Conservation (phyloP, 306 rosid species). For the Inga laurina region DNA sequence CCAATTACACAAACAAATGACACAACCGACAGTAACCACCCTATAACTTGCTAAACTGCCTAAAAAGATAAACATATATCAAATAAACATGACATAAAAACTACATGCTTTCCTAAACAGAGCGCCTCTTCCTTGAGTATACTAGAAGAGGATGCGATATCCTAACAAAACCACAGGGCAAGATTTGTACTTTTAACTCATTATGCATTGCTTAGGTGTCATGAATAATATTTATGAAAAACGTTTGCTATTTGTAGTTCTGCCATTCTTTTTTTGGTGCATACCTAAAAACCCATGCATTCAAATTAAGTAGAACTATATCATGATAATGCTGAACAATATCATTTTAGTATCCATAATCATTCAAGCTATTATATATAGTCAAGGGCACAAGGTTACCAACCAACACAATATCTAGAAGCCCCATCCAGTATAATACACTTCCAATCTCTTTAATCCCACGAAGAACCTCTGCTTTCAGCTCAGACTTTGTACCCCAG, state of each 20-base stretch:
- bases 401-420: conserved; percentile 94
- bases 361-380: conserved; percentile 8
- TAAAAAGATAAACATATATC: no score
- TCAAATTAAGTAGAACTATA: background rate
- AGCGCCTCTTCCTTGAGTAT: no score
- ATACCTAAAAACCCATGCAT: background rate
- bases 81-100: no score
- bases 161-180: background rate
- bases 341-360: background rate
- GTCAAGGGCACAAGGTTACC: conserved; percentile 40
- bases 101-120: no score
- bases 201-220: background rate
- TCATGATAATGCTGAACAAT: background rate
- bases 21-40: no score
- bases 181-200: background rate
- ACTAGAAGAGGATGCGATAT: no score
- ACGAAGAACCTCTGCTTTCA: conserved; percentile 85
- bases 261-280: background rate
- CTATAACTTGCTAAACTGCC: no score
- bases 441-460: conserved; percentile 99
- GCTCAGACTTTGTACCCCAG: conserved; percentile 87
- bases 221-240: background rate
- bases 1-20: no score
- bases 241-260: background rate
- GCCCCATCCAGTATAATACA: conserved; percentile 91